Conservation (phyloP, 1,284 basidiomycete species). For the Tilletia indica region DNA sequence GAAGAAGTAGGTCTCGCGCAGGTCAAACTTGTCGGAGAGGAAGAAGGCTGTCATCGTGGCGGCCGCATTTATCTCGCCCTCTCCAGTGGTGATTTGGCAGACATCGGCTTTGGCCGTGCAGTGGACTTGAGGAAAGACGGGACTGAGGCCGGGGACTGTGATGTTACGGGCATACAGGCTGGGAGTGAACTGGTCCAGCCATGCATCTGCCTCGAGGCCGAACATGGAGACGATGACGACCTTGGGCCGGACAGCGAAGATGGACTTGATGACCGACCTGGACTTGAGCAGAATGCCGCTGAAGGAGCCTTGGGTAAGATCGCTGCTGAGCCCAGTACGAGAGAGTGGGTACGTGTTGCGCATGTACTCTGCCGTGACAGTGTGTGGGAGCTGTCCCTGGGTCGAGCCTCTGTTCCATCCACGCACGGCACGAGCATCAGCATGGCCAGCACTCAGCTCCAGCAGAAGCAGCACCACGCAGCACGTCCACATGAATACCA, state of each 20-base stretch:
- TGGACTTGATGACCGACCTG: neutral
- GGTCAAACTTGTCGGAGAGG: slow-evolving; percentile 54
- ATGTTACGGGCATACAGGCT: slow-evolving; percentile 56
- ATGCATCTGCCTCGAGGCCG: slow-evolving; percentile 54
- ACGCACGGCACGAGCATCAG: no score
- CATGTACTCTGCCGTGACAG: slow-evolving; percentile 2
- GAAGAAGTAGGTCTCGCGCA: slow-evolving; percentile 61
- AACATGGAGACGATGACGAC: slow-evolving; percentile 49
- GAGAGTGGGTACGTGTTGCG: neutral
- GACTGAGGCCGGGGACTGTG: slow-evolving; percentile 59
- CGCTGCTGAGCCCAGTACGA: neutral
- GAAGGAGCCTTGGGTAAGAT: neutral
- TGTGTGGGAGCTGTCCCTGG: neutral
- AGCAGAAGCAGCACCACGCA: no score
- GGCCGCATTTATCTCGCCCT: slow-evolving; percentile 62
- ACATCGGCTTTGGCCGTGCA: slow-evolving; percentile 58
- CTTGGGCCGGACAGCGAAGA: slow-evolving; percentile 3
- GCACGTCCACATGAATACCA: no score
- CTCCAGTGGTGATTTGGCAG: slow-evolving; percentile 59
- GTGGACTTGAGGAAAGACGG: slow-evolving; percentile 59
- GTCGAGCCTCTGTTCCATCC: no score
- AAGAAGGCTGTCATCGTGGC: slow-evolving; percentile 57
- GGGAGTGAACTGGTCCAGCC: slow-evolving; percentile 37
- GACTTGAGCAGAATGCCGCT: neutral
- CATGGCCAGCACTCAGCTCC: no score